Percentiles rank a stretch among this genome's conserved stretches.
These are phyloP conservation scores for Herpetomonas tarakana DNA, from an alignment of 208 protist genomes.

Conservation along the genomic window DNA sequence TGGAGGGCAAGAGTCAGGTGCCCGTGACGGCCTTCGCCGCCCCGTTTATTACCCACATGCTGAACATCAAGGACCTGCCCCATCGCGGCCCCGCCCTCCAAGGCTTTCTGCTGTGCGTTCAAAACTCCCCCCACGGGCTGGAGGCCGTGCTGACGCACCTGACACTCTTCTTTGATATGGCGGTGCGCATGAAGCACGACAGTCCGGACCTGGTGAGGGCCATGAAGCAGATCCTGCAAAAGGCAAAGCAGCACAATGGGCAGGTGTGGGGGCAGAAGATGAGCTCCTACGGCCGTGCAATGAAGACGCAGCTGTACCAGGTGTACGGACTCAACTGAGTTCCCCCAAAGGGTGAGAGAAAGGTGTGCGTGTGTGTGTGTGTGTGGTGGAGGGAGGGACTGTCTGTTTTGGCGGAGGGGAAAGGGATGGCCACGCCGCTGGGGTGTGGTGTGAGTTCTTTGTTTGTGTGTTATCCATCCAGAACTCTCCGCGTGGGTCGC, in stretches of 20 bases:
- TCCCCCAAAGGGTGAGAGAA: background rate
- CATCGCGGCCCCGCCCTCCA: conserved; percentile 46
- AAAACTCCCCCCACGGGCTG: conserved; percentile 21
- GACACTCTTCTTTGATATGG: conserved; percentile 66
- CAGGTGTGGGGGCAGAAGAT: conserved; percentile 46
- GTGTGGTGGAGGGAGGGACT: background rate
- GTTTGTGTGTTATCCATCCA: too few species aligned
- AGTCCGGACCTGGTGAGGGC: conserved; percentile 38
- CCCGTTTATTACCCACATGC: conserved; percentile 71
- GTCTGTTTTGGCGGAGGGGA: too few species aligned
- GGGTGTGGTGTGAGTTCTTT: too few species aligned
- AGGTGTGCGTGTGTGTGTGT: conserved; percentile 10
- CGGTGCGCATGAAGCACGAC: conserved; percentile 31
- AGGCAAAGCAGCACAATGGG: conserved; percentile 26
- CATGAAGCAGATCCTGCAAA: conserved; percentile 39
- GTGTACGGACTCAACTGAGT: conserved; percentile 60
- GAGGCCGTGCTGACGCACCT: conserved; percentile 28
- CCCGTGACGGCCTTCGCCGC: conserved; percentile 38
- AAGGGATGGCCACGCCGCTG: too few species aligned
- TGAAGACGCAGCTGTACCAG: conserved; percentile 62
- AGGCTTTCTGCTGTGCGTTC: conserved; percentile 57
- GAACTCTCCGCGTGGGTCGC: too few species aligned
- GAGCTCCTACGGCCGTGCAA: conserved; percentile 33
- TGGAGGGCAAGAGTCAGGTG: conserved; percentile 44
- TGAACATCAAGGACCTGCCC: conserved; percentile 58